These are phyloP conservation scores for Rhynchosporium secalis DNA, from an alignment of 2,329 filamentous ascomycete species.

Conservation along the genomic window DNA sequence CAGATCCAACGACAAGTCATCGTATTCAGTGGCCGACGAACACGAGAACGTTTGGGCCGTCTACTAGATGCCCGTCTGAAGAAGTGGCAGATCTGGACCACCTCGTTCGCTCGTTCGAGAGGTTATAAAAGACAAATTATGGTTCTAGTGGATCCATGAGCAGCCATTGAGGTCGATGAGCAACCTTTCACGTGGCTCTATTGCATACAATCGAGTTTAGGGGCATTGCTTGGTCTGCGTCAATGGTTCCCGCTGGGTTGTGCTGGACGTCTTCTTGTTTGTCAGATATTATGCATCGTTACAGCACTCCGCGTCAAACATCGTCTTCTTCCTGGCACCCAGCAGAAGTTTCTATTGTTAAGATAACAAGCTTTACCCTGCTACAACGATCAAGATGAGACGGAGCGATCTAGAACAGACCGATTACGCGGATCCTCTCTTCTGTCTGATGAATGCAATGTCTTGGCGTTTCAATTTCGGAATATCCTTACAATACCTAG, in stretches of 20 bases:
- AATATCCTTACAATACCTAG: not conserved
- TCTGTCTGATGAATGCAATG: too few species aligned
- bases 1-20: conserved; percentile 27
- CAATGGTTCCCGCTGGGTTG: not conserved
- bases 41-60: conserved; percentile 1
- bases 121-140: too few species aligned
- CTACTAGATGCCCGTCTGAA: not conserved
- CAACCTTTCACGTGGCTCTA: too few species aligned
- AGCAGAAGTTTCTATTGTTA: not conserved
- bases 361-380: not conserved
- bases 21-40: not conserved
- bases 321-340: not conserved
- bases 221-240: too few species aligned
- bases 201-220: too few species aligned
- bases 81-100: too few species aligned
- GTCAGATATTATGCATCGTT: conserved; percentile 10
- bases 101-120: too few species aligned
- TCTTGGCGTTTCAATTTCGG: not conserved
- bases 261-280: not conserved
- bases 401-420: too few species aligned
- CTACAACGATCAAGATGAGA: too few species aligned
- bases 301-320: not conserved
- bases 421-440: too few species aligned
- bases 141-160: too few species aligned
- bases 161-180: too few species aligned